phyloP scores from a whole-genome alignment of 2,329 filamentous ascomycete species.

The Stagonosporopsis vannaccii region DNA sequence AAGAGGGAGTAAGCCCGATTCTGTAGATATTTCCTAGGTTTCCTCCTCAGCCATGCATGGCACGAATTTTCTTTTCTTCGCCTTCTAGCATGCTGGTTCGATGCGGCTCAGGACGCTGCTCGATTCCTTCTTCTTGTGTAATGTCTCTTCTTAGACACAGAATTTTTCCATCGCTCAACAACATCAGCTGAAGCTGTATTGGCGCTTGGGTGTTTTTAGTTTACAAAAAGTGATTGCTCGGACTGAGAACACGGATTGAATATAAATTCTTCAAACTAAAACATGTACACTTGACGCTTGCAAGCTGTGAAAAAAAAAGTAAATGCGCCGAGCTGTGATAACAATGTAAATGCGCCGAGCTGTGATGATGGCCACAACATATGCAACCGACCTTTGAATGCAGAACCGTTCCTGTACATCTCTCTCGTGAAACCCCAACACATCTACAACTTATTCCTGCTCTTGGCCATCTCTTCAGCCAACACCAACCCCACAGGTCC shows the following conservation, averaged over 20 bases:
- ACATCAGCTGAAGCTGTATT: constrained; percentile 11
- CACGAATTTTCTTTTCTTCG: not conserved
- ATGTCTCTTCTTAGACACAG: constrained; percentile 2
- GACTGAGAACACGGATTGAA: not conserved
- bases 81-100: not conserved
- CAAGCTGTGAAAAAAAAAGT: not conserved
- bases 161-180: not conserved
- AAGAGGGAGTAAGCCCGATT: constrained; percentile 8
- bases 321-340: constrained; percentile 4
- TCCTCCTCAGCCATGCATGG: constrained; percentile 3
- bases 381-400: constrained; percentile 1
- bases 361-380: constrained; percentile 5
- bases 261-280: not conserved
- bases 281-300: not conserved
- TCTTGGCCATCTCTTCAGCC: constrained; percentile 52
- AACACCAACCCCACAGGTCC: constrained; percentile 49
- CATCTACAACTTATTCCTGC: constrained; percentile 37
- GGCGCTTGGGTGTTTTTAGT: not conserved
- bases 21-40: not conserved
- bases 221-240: not conserved
- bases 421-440: not conserved
- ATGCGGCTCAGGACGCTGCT: constrained; percentile 6
- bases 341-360: constrained; percentile 1
- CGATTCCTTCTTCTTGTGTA: constrained; percentile 4
- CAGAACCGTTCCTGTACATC: not conserved